These are phyloP conservation scores for Botrytis deweyae DNA, from an alignment of 2,329 filamentous ascomycete genomes.

Conservation along the genomic window DNA sequence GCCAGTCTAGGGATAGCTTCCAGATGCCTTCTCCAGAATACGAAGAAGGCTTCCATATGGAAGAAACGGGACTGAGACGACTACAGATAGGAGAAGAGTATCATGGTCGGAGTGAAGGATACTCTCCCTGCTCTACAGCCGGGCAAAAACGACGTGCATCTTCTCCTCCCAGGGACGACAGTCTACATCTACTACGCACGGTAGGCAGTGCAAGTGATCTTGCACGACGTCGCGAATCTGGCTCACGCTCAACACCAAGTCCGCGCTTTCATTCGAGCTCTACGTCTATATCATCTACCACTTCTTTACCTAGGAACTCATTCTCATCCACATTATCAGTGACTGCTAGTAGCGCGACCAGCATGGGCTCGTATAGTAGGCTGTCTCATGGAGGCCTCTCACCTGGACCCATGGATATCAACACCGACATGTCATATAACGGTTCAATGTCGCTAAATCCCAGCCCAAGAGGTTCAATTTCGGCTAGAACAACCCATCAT, in stretches of 20 bases:
- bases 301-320: slow-evolving; percentile 61
- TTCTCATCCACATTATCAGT: slow-evolving; percentile 62
- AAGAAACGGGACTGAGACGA: slow-evolving; percentile 52
- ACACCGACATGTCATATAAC: slow-evolving; percentile 52
- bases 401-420: slow-evolving; percentile 40
- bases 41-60: slow-evolving; percentile 49
- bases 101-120: slow-evolving; percentile 38
- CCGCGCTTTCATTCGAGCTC: slow-evolving; percentile 55
- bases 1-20: slow-evolving; percentile 58
- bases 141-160: slow-evolving; percentile 65
- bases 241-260: slow-evolving; percentile 54
- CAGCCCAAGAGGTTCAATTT: slow-evolving; percentile 41
- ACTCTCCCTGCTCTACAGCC: slow-evolving; percentile 39
- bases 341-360: slow-evolving; percentile 62
- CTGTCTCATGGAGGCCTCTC: slow-evolving; percentile 61
- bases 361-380: slow-evolving; percentile 60
- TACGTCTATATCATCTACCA: slow-evolving; percentile 63
- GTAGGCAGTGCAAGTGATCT: slow-evolving; percentile 40
- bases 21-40: slow-evolving; percentile 47
- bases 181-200: slow-evolving; percentile 37
- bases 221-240: slow-evolving; percentile 46
- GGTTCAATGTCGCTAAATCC: slow-evolving; percentile 46
- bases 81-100: slow-evolving; percentile 53
- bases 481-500: slow-evolving; percentile 38
- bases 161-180: slow-evolving; percentile 56